These are phyloP conservation scores for Hanseniaspora lachancei DNA, from an alignment of 805 yeast species.

Conservation along the genomic window DNA sequence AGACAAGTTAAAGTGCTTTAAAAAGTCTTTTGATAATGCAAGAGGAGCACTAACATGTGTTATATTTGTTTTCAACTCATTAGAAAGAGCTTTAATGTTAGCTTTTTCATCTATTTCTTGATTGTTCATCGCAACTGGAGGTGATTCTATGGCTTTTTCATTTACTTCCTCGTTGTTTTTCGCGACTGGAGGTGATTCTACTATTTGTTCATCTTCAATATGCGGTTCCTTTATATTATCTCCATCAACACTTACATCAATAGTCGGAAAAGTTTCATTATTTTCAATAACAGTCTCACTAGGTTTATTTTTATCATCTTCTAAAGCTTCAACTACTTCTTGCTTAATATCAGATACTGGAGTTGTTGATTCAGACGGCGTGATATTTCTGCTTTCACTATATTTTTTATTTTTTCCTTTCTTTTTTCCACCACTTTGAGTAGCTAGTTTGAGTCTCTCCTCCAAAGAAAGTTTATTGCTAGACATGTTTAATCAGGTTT, in stretches of 20 bases:
- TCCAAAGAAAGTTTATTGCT: slow-evolving; percentile 63
- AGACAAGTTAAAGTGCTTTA: not conserved
- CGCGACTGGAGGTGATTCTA: not conserved
- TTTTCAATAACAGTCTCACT: too few species aligned
- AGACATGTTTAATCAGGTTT: slow-evolving; percentile 15
- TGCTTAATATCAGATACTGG: not conserved
- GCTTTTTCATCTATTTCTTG: too few species aligned
- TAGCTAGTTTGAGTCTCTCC: slow-evolving; percentile 75
- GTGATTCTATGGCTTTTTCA: not conserved
- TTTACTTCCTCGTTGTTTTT: too few species aligned
- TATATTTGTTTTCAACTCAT: not conserved
- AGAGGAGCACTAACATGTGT: not conserved
- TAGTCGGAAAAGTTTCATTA: too few species aligned
- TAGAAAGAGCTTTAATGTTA: too few species aligned
- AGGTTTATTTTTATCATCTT: not conserved
- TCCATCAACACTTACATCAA: not conserved
- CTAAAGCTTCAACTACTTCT: not conserved
- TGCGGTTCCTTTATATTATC: not conserved
- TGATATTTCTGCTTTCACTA: not conserved
- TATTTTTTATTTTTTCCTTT: slow-evolving; percentile 22
- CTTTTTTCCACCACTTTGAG: slow-evolving; percentile 32
- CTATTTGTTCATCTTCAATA: not conserved
- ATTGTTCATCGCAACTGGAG: not conserved
- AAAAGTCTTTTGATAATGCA: not conserved
- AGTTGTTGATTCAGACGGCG: not conserved